A percentile compares a stretch with the other conserved stretches of the same genome.
Evolutionary conservation across 106 monocot species (phyloP).

Genomic region (Platanthera guangdongensis): DNA sequence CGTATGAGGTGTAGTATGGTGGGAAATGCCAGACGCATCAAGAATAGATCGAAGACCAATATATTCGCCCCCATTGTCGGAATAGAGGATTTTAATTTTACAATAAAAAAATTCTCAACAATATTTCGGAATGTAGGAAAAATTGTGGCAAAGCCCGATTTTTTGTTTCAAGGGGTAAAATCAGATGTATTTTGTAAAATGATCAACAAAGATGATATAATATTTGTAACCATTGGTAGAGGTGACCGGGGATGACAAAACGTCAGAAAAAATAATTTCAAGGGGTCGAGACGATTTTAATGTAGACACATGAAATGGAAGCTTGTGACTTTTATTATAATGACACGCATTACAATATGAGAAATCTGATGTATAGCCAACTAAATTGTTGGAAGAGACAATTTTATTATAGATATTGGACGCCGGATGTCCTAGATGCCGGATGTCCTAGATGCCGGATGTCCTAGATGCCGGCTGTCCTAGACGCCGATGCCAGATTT

Average conservation of each 20-base stretch:
- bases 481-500: not conserved
- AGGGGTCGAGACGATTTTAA: not conserved
- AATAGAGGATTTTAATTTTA: not conserved
- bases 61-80: not conserved
- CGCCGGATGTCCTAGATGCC: not conserved
- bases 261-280: not conserved
- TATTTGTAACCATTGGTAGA: not conserved
- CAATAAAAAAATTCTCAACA: not conserved
- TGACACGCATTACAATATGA: not conserved
- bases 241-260: not conserved
- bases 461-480: not conserved
- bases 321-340: not conserved
- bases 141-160: not conserved
- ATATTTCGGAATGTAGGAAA: not conserved
- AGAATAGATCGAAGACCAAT: not conserved
- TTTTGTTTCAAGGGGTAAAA: not conserved
- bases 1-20: too few relatives aligned
- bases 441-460: not conserved
- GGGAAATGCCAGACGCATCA: too few relatives aligned
- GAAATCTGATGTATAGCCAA: not conserved
- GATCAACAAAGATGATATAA: not conserved
- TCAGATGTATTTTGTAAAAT: not conserved
- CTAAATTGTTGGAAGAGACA: not conserved
- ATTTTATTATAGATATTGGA: not conserved
- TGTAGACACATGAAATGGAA: not conserved